A percentile compares a stretch with the other conserved stretches of the same genome.
phyloP scores from a whole-genome alignment of 106 monocot genomes.

The Gastrodia elata region DNA sequence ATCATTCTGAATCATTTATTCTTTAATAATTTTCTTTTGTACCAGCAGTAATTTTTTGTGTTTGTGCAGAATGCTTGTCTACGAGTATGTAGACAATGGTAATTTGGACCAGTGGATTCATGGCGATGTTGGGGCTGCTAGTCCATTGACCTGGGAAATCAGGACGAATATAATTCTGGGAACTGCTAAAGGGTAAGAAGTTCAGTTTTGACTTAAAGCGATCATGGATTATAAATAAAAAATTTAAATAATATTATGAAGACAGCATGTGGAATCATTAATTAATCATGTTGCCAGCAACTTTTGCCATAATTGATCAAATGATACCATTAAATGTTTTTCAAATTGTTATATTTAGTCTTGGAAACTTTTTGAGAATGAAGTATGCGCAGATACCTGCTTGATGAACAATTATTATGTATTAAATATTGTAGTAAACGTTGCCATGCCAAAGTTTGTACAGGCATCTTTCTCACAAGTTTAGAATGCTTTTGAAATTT shows the following conservation, averaged over 20 bases:
- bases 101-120: conserved; percentile 40
- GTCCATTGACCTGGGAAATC: conserved; percentile 28
- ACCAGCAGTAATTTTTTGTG: background rate
- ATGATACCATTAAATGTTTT: background rate
- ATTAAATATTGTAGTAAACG: background rate
- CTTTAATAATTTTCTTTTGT: background rate
- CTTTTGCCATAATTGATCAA: background rate
- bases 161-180: conserved; percentile 35
- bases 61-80: conserved; percentile 35
- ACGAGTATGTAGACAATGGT: conserved; percentile 39
- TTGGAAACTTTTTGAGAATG: background rate
- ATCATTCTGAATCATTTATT: no score
- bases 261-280: background rate
- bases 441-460: background rate
- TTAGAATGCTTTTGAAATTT: background rate
- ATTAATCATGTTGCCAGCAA: conserved; percentile 3
- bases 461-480: background rate
- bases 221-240: background rate
- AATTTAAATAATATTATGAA: background rate
- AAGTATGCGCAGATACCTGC: background rate
- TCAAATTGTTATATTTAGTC: background rate
- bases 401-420: background rate
- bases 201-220: background rate
- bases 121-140: conserved; percentile 27
- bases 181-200: conserved; percentile 26